phyloP scores from a whole-genome alignment of 441 rosid genomes.

The Jatropha podagrica region DNA sequence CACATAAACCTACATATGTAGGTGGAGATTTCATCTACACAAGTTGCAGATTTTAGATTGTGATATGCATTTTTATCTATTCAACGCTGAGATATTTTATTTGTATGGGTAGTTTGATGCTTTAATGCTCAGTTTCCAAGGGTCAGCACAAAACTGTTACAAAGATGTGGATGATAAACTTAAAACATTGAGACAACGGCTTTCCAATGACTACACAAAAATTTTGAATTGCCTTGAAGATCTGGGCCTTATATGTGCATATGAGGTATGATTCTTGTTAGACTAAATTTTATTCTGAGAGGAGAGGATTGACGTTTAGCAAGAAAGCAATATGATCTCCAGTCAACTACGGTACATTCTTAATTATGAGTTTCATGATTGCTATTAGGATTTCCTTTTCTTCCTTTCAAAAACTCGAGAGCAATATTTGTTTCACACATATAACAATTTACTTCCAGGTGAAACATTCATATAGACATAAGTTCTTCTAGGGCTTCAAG shows the following conservation, averaged over 20 bases:
- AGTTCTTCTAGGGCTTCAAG: constrained; percentile 7
- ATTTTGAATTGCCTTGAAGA: constrained; percentile 78
- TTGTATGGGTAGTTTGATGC: constrained; percentile 58
- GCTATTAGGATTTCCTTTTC: neutral
- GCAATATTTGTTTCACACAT: too few relatives aligned
- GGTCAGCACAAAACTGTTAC: constrained; percentile 31
- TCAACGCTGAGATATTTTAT: constrained; percentile 18
- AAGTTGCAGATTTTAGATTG: constrained; percentile 7
- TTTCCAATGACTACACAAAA: constrained; percentile 56
- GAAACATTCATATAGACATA: too few relatives aligned
- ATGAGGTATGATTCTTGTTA: constrained; percentile 54
- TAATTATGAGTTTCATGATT: neutral
- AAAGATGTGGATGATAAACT: constrained; percentile 51
- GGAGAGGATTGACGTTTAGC: neutral
- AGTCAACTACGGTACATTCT: neutral
- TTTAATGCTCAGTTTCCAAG: constrained; percentile 46
- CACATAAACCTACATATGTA: neutral
- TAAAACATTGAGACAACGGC: constrained; percentile 42
- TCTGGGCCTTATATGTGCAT: constrained; percentile 82
- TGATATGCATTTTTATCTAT: constrained; percentile 19
- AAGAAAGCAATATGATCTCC: constrained; percentile 13
- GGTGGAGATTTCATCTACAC: neutral
- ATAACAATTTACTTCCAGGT: neutral
- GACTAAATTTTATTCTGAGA: constrained; percentile 13
- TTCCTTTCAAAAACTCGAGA: neutral